phyloP scores from a whole-genome alignment of 345 rosid species.

The Brassica juncea region DNA sequence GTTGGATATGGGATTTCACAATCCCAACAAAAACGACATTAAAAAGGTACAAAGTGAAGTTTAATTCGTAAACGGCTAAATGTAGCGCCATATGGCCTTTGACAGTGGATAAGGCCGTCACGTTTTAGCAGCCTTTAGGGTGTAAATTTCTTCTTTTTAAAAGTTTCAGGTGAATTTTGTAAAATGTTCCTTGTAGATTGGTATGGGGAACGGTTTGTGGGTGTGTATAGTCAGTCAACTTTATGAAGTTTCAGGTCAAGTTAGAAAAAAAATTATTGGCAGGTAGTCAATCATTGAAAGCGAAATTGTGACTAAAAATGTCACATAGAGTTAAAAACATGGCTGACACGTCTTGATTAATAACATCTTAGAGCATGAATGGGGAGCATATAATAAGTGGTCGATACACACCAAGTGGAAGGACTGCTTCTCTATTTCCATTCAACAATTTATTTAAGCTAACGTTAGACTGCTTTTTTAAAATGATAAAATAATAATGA shows the following conservation, averaged over 20 bases:
- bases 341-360: background rate
- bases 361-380: no score
- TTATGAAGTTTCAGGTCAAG: background rate
- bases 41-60: background rate
- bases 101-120: background rate
- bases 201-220: background rate
- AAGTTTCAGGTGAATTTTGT: background rate
- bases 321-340: background rate
- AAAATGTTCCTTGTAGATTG: background rate
- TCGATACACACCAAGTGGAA: no score
- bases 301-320: background rate
- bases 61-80: background rate
- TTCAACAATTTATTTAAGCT: no score
- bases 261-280: background rate
- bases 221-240: background rate
- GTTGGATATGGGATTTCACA: no score
- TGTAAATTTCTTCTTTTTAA: background rate
- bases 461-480: no score
- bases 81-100: background rate
- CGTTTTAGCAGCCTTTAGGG: background rate
- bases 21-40: no score
- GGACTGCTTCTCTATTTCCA: no score
- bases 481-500: no score
- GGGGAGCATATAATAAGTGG: no score
- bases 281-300: background rate